Percentiles rank a stretch among this genome's conserved stretches.
phyloP scores from a whole-genome alignment of 2,329 filamentous ascomycete genomes.

The Trichoderma atrobrunneum region DNA sequence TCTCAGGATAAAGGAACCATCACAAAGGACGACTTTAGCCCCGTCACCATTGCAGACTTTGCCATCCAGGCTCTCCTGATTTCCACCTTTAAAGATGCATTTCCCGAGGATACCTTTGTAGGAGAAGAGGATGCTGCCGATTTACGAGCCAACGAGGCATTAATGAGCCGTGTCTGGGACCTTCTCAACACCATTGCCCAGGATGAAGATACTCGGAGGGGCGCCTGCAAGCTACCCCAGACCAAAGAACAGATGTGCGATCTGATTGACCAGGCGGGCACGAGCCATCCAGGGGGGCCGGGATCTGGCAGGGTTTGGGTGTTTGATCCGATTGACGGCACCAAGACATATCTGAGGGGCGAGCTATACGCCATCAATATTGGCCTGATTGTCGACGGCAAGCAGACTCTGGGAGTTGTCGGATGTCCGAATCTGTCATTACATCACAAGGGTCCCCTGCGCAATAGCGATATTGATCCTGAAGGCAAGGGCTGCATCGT shows the following conservation, averaged over 20 bases:
- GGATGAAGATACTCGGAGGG: slow-evolving; percentile 26
- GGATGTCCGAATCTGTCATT: slow-evolving; percentile 46
- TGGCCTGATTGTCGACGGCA: slow-evolving; percentile 49
- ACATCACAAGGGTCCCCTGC: slow-evolving; percentile 38
- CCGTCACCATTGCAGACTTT: slow-evolving; percentile 59
- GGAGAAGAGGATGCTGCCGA: slow-evolving; percentile 54
- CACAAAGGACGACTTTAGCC: slow-evolving; percentile 54
- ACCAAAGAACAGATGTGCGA: slow-evolving; percentile 48
- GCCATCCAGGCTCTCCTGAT: slow-evolving; percentile 57
- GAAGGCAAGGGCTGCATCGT: slow-evolving; percentile 46
- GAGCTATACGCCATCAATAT: slow-evolving; percentile 58
- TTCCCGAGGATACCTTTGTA: slow-evolving; percentile 51
- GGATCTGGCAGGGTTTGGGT: slow-evolving; percentile 50
- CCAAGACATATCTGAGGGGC: slow-evolving; percentile 53
- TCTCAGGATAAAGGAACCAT: slow-evolving; percentile 49
- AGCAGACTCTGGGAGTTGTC: slow-evolving; percentile 50
- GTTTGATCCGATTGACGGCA: slow-evolving; percentile 61
- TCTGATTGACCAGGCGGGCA: slow-evolving; percentile 52
- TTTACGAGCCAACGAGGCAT: slow-evolving; percentile 41
- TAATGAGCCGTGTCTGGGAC: slow-evolving; percentile 48
- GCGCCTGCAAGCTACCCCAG: slow-evolving; percentile 34
- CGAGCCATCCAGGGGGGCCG: slow-evolving; percentile 34
- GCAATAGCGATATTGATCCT: slow-evolving; percentile 45
- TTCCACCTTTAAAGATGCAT: slow-evolving; percentile 47
- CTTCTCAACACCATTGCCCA: slow-evolving; percentile 37